phyloP scores from a whole-genome alignment of 2,329 filamentous ascomycete species.

The Paecilomyces sp. region DNA sequence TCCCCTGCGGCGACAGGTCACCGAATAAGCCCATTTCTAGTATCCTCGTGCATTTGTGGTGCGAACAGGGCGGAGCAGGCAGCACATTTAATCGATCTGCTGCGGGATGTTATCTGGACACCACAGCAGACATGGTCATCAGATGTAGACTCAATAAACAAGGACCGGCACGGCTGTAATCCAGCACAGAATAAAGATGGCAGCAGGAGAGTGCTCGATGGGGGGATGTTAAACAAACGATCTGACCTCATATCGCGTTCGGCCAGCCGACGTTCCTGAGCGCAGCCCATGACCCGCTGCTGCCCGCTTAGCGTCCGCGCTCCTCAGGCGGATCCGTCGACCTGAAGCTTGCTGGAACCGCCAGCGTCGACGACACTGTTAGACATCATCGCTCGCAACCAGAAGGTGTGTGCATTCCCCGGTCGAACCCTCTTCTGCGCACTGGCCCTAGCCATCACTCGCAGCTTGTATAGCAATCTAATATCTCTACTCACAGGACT shows the following conservation, averaged over 20 bases:
- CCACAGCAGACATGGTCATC: not conserved
- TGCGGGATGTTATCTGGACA: conserved; percentile 9
- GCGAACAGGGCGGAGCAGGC: conserved; percentile 13
- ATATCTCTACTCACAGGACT: conserved; percentile 7
- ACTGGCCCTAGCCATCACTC: not conserved
- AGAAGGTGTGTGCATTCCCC: not conserved
- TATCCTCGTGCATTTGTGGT: conserved; percentile 28
- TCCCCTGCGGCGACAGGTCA: conserved; percentile 70
- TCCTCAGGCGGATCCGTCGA: conserved; percentile 6
- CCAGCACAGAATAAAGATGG: not conserved
- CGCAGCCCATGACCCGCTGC: not conserved
- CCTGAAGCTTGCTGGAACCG: not conserved
- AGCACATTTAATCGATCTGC: conserved; percentile 10
- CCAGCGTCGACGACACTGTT: not conserved
- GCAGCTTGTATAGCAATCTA: conserved; percentile 6
- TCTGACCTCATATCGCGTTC: conserved; percentile 1
- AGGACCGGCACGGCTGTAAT: not conserved
- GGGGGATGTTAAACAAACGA: not conserved
- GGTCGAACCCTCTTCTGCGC: not conserved
- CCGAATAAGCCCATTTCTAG: conserved; percentile 61
- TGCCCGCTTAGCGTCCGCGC: conserved; percentile 3
- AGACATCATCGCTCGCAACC: not conserved
- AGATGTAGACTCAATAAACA: not conserved
- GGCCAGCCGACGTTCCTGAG: not conserved
- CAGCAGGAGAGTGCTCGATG: not conserved